Conservation (phyloP, 805 yeast genomes). For the Ogataea pini region DNA sequence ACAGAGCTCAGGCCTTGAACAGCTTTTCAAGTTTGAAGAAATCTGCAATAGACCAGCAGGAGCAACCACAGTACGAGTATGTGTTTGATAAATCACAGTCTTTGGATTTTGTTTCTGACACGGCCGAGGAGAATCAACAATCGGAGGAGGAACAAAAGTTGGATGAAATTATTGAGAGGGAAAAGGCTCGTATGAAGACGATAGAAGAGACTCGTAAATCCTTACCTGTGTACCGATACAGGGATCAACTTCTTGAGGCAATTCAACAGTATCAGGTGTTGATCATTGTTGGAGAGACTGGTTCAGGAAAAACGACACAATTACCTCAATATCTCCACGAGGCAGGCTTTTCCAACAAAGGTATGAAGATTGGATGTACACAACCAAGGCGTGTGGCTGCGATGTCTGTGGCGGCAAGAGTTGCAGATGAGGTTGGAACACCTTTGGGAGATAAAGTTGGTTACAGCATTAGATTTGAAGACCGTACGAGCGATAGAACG, state of each 20-base stretch:
- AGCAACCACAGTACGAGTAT: slow-evolving; percentile 60
- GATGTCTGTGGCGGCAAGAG: slow-evolving; percentile 84
- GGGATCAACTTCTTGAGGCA: slow-evolving; percentile 60
- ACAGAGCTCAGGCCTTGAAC: slow-evolving; percentile 39
- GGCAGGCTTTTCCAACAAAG: slow-evolving; percentile 67
- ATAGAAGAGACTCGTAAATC: slow-evolving; percentile 59
- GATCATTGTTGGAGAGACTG: slow-evolving; percentile 93
- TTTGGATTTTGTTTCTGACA: slow-evolving; percentile 54
- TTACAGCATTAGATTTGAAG: slow-evolving; percentile 85
- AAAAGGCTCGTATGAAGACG: slow-evolving; percentile 36
- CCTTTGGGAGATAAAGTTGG: slow-evolving; percentile 88
- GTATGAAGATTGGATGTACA: slow-evolving; percentile 74
- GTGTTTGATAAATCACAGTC: slow-evolving; percentile 71
- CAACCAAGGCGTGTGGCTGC: slow-evolving; percentile 98
- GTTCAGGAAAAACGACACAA: slow-evolving; percentile 95
- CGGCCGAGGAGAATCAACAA: slow-evolving; percentile 30
- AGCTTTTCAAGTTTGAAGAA: slow-evolving; percentile 16
- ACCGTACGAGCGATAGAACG: slow-evolving; percentile 64
- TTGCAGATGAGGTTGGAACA: slow-evolving; percentile 84
- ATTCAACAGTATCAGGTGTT: slow-evolving; percentile 67
- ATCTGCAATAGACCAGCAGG: slow-evolving; percentile 19
- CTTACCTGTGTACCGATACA: slow-evolving; percentile 71
- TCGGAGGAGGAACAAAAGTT: slow-evolving; percentile 31
- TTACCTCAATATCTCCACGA: slow-evolving; percentile 84
- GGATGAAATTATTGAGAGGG: slow-evolving; percentile 32